These are phyloP conservation scores for Colletotrichum sojae DNA, from an alignment of 2,329 filamentous ascomycete genomes.

Conservation along the genomic window DNA sequence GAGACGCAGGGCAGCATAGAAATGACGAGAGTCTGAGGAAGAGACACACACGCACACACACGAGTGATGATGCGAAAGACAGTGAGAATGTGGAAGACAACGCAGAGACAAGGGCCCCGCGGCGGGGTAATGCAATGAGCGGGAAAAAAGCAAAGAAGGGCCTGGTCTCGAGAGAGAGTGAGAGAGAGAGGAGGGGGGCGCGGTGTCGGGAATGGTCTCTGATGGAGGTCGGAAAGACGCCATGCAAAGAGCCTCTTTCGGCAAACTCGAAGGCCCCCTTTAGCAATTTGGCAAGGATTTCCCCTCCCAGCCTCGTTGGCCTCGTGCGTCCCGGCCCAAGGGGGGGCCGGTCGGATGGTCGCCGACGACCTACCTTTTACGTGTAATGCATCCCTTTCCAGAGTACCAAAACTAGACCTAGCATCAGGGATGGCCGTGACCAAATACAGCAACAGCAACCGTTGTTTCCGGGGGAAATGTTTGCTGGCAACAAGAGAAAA, in stretches of 20 bases:
- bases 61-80: constrained; percentile 6
- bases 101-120: constrained; percentile 1
- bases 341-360: not conserved
- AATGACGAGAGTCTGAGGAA: constrained; percentile 18
- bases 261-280: constrained; percentile 9
- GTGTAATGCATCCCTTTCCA: constrained; percentile 20
- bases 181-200: not conserved
- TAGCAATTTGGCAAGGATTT: constrained; percentile 26
- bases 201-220: not conserved
- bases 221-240: constrained; percentile 12
- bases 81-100: not conserved
- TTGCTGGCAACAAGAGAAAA: constrained; percentile 3
- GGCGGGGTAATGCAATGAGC: constrained; percentile 11
- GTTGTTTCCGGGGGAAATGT: constrained; percentile 1
- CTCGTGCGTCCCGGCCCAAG: constrained; percentile 14
- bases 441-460: not conserved
- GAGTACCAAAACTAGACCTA: constrained; percentile 12
- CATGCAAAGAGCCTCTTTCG: constrained; percentile 30
- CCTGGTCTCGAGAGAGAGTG: not conserved
- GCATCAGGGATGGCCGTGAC: not conserved
- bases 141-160: constrained; percentile 10
- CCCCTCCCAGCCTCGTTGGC: constrained; percentile 25
- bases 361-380: constrained; percentile 13
- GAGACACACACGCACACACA: constrained; percentile 8
- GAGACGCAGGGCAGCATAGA: not conserved